Base-by-base conservation (phyloP, 2,329 filamentous ascomycete genomes). In the Escovopsis sp. region DNA sequence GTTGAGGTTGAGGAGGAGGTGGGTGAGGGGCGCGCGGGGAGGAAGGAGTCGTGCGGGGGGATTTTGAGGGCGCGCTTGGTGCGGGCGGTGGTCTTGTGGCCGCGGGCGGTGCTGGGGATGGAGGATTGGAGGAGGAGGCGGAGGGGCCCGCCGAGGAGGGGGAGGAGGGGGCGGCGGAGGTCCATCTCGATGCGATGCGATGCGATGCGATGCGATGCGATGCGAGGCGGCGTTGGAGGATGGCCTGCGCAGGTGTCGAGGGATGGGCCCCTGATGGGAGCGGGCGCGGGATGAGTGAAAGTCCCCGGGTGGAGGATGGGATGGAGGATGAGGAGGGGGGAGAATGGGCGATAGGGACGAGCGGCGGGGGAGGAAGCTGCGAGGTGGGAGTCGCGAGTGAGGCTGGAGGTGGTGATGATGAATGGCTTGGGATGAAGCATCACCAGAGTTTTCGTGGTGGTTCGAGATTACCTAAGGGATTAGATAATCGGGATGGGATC, bases 31-130 rank as follows among this genome's bases (percentile, higher is more conserved):
- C 58, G 57, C 47, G 54, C 60, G 48, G 56, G 63, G 34, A 74
- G 61, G 59, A 81, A 80, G 49, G 74, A 74, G 32, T 70, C 61
- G 62, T 80, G 74, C 39, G 76, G 75, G 11, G 70, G 61, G 51
- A 80, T 67, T 54, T 74, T 77, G 52, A 77, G 68, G 37, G 67
- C 60, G 43, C 70, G 68, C 60, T 73, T 74, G 35, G 71, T 74
- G 43, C 74, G 70, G 40, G 64, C 57, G 3, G 67, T 59, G 27
- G 70, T 70, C 54, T 76, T 67, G 57, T 72, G 64, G 39, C 71
- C 59, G 45, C 64, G 63, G 42, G 51, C 51, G 40, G 54, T 34
- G 34, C 39, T 41, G 39, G 37, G 8, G 12, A 24, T 6, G 16
- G 24, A 10, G 8, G 36, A 3, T 6, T 16, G 8, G 13, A n/a